Evolutionary conservation across 345 rosid species (phyloP), one percentile per base, ranked within the genome.

Genomic region (Eucalyptus camaldulensis): DNA sequence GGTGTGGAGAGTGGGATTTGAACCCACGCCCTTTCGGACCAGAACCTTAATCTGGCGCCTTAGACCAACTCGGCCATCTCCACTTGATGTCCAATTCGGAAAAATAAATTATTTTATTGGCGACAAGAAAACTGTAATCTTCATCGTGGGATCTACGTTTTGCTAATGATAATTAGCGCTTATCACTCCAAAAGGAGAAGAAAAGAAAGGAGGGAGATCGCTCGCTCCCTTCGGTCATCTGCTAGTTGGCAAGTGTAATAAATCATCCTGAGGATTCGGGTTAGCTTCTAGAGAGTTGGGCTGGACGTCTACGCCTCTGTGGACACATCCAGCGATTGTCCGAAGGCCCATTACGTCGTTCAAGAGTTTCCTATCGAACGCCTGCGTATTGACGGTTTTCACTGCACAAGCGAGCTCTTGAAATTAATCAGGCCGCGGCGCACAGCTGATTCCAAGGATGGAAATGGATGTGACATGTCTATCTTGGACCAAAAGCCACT

Each of bases 21-120:
- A 96, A 98, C 96, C 97, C 97, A 95, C 96, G 97, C 95, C 97
- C 97, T 96, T 95, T 96, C 98, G 97, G 96, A 98, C 98, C 97
- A 96, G 98, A 95, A 96, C 99, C 99, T 95, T 95, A 96, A 97
- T 95, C 99, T 95, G 96, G 97, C 98, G 97, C 98, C 99, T 96
- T 95, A 95, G 96, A 95, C 99, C 97, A 96, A 98, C 98, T 95
- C 98, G 96, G 98, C 99, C 99, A 95, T 95, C 95, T 94, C 96
- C 93, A 96, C 98, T 53, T 53, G 58, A 13, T 50, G 54, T 11
- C 58, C 6, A 49, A 31, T 13, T 6, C 2, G 6, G 9, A 14
- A 3, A 1, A 85, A 11, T 8, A 37, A 80, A 80, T 8, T 24
- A 6, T 80, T 80, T 80, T 62, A 29, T 62, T 0, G 0, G 33